A percentile compares a stretch with the other conserved stretches of the same genome.
Evolutionary conservation across 2,329 filamentous ascomycete genomes (phyloP).

Genomic region (Phyllosticta citriasiana): DNA sequence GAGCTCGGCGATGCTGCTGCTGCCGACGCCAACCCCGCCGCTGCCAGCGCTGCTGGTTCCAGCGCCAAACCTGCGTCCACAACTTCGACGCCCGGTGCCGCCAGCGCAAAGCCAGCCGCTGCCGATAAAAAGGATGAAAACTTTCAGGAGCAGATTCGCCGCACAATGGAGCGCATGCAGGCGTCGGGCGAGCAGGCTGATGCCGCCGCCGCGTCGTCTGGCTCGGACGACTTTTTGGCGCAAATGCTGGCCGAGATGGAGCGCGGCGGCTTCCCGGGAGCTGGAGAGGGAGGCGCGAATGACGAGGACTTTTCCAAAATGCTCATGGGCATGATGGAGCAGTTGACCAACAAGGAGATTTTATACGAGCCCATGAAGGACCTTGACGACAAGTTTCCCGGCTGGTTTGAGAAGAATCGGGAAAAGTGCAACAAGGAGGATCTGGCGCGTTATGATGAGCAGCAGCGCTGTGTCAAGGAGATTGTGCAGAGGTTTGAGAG

Average conservation of each 20-base stretch:
- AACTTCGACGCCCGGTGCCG: conserved; percentile 12
- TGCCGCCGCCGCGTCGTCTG: conserved; percentile 57
- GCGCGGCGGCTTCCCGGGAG: conserved; percentile 45
- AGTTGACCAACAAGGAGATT: conserved; percentile 96
- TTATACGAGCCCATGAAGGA: conserved; percentile 99
- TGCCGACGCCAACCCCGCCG: conserved; percentile 17
- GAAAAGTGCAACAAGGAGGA: conserved; percentile 58
- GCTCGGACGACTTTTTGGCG: conserved; percentile 68
- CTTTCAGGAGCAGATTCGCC: conserved; percentile 87
- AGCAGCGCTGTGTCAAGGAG: conserved; percentile 68
- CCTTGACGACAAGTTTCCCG: conserved; percentile 81
- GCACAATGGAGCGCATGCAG: conserved; percentile 95
- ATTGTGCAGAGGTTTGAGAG: conserved; percentile 87
- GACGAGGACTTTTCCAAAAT: conserved; percentile 92
- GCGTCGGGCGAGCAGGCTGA: conserved; percentile 77
- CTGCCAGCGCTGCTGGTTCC: conserved; percentile 13
- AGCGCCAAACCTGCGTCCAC: not conserved
- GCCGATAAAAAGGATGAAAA: conserved; percentile 44
- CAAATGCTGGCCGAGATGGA: conserved; percentile 88
- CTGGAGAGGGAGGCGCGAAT: conserved; percentile 40
- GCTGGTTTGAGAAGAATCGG: conserved; percentile 73
- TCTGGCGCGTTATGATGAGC: conserved; percentile 67
- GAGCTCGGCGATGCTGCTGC: conserved; percentile 46
- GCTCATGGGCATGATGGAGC: conserved; percentile 97
- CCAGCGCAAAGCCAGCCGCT: conserved; percentile 9